These are phyloP conservation scores for Exobasidium rhododendri DNA, from an alignment of 1,284 basidiomycete species.

Conservation along the genomic window DNA sequence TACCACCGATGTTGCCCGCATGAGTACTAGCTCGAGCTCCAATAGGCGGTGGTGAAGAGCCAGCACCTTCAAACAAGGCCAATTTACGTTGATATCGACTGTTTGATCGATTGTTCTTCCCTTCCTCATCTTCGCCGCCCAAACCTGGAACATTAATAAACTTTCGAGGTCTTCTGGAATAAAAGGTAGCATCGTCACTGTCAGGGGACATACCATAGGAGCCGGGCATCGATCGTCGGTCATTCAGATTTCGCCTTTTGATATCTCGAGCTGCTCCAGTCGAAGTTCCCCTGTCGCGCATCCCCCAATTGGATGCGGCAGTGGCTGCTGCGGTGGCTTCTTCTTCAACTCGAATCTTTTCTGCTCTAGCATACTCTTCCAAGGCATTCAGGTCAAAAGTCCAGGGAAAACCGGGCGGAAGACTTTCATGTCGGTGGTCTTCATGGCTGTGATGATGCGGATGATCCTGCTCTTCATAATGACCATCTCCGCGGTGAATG, in stretches of 20 bases:
- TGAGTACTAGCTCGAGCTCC: conserved; percentile 23
- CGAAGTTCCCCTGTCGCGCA: conserved; percentile 21
- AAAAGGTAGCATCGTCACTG: conserved; percentile 50
- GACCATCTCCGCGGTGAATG: neutral
- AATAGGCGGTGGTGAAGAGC: conserved; percentile 43
- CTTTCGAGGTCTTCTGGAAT: conserved; percentile 46
- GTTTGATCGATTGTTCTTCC: conserved; percentile 13
- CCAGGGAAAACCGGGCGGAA: conserved; percentile 40
- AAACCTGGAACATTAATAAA: conserved; percentile 27
- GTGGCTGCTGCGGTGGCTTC: conserved; percentile 14
- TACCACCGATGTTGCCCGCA: conserved; percentile 26
- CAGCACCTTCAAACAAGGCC: conserved; percentile 78
- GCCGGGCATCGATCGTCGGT: neutral
- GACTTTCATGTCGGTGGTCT: conserved; percentile 15
- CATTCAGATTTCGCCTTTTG: neutral
- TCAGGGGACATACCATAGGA: conserved; percentile 43
- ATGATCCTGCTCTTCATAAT: conserved; percentile 5
- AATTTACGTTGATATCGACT: conserved; percentile 70
- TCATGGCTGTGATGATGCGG: conserved; percentile 19
- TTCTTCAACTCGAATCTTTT: conserved; percentile 35
- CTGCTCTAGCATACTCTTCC: conserved; percentile 45
- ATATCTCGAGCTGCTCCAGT: conserved; percentile 6
- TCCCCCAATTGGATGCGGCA: conserved; percentile 18
- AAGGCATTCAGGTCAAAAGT: conserved; percentile 47
- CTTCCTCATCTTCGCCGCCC: conserved; percentile 16